Evolutionary conservation across 345 rosid genomes (phyloP), one percentile per base, ranked within the genome.

Genomic region (Euphorbia pulcherrima): DNA sequence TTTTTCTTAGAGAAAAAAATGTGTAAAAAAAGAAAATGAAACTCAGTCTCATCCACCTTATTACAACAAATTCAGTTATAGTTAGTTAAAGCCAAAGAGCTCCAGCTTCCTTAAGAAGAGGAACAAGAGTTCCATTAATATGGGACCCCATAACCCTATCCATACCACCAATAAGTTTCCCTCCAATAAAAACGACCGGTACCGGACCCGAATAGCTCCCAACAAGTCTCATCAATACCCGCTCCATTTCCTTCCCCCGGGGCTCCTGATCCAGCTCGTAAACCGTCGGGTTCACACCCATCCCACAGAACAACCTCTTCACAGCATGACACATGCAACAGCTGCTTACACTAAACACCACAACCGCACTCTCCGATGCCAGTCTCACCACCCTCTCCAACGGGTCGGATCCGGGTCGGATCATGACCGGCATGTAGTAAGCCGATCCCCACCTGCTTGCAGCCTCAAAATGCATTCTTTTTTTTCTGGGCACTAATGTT

Each of bases 301-400:
- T 79, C 57, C 90, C 90, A 39, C 88, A 79, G 46, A 88, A 84
- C 14, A 88, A 80, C 64, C 86, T 72, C 81, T 88, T 86, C 75
- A 86, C 88, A 0, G 92, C 88, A 40, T 84, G 92, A 76, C 92
- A 88, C 88, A 88, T 84, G 84, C 87, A 85, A 59, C 90, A 85
- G 53, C 84, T 75, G 59, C 87, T 85, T 11, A 81, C n/a, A 59
- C 88, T 87, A 72, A 85, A 85, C 69, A 87, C 70, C 81, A 85
- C 88, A 57, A 87, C 89, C 10, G 92, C 89, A 23, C 92, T 85
- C 82, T 69, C 86, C 0, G 86, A 71, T 1, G 85, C 89, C 69
- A 87, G 72, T 72, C 82, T 74, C 65, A 51, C 78, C 47, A 85
- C 86, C 57, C 70, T 67, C 73, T 85, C 80, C 76, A 83, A 1